Evolutionary conservation across 768 basidiomycete genomes (phyloP).

Genomic region (Amanita muscaria): DNA sequence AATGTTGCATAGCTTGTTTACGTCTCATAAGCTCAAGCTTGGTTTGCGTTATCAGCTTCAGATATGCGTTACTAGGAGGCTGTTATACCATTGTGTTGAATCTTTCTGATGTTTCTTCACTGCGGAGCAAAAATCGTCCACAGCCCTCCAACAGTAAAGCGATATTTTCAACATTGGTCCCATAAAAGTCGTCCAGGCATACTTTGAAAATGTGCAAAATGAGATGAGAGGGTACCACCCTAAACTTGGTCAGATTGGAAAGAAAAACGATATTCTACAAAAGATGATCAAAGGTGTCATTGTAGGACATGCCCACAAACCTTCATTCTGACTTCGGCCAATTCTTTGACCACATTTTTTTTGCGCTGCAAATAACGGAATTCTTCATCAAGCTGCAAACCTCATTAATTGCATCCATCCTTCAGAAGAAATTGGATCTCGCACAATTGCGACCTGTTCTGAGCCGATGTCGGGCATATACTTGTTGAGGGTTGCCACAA

Average conservation of each 20-base stretch:
- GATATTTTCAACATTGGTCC: constrained; percentile 88
- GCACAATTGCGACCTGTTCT: constrained; percentile 72
- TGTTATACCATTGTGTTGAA: constrained; percentile 82
- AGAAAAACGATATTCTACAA: constrained; percentile 78
- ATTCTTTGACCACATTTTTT: constrained; percentile 86
- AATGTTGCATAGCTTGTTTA: constrained; percentile 88
- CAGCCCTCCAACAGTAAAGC: constrained; percentile 89
- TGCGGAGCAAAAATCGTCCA: constrained; percentile 82
- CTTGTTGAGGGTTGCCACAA: constrained; percentile 79
- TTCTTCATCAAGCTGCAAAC: constrained; percentile 82
- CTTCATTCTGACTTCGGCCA: constrained; percentile 79
- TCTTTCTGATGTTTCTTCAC: constrained; percentile 79
- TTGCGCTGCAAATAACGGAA: constrained; percentile 93
- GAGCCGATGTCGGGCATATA: constrained; percentile 93
- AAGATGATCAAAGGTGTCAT: background rate
- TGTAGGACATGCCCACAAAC: constrained; percentile 27
- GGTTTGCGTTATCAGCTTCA: constrained; percentile 7
- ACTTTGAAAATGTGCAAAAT: constrained; percentile 97
- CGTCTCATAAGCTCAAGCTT: constrained; percentile 91
- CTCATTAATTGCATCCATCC: constrained; percentile 3
- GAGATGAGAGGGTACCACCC: constrained; percentile 81
- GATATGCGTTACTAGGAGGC: background rate
- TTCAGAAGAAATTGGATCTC: constrained; percentile 20
- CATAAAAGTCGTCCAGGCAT: constrained; percentile 90
- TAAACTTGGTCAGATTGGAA: constrained; percentile 93